phyloP scores from a whole-genome alignment of 2,329 filamentous ascomycete genomes.

The Decorospora gaudefroyi region DNA sequence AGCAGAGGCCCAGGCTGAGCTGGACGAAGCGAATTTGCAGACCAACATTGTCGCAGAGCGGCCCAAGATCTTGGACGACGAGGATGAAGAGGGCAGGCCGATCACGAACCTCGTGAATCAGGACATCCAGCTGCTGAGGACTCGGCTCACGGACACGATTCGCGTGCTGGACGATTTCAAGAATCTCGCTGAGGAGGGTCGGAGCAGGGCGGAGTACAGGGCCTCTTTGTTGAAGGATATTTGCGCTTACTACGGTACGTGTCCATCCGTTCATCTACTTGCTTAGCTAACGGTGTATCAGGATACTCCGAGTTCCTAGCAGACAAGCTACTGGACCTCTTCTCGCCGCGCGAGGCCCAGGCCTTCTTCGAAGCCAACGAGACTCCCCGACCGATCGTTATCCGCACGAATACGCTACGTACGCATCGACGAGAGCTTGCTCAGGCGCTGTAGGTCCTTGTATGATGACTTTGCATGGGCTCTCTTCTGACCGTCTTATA shows the following conservation, averaged over 20 bases:
- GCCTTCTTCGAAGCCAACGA: constrained; percentile 99
- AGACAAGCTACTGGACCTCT: constrained; percentile 91
- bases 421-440: constrained; percentile 78
- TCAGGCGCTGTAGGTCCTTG: constrained; percentile 81
- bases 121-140: constrained; percentile 85
- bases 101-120: constrained; percentile 69
- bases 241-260: constrained; percentile 79
- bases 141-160: constrained; percentile 89
- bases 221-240: constrained; percentile 86
- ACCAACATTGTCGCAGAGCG: constrained; percentile 81
- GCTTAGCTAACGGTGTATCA: neutral
- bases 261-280: neutral
- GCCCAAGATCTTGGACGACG: constrained; percentile 66
- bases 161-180: constrained; percentile 88
- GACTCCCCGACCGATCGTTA: constrained; percentile 87
- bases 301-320: constrained; percentile 91
- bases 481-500: too few species aligned
- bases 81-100: constrained; percentile 63
- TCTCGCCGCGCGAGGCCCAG: constrained; percentile 90
- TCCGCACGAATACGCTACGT: constrained; percentile 93
- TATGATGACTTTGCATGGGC: too few species aligned
- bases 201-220: constrained; percentile 86
- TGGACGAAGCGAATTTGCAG: constrained; percentile 83
- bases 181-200: constrained; percentile 75
- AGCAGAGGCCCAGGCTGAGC: constrained; percentile 80